Evolutionary conservation across 2,329 filamentous ascomycete species (phyloP).

Genomic region (Beauveria australis): DNA sequence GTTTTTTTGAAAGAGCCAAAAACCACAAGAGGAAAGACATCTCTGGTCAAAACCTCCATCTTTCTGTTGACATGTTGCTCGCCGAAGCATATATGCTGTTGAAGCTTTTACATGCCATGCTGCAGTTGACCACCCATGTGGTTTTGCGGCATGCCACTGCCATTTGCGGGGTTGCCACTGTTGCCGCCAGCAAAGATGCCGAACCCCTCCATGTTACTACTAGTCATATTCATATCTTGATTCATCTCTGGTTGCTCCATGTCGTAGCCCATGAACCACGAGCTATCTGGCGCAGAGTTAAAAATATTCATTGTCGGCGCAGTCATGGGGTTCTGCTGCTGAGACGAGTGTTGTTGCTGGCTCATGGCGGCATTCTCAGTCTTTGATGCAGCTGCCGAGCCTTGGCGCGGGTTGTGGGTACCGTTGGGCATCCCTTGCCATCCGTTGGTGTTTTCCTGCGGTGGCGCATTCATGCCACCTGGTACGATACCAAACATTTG

Average conservation of each 20-base stretch:
- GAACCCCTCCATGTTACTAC: constrained; percentile 41
- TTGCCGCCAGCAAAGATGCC: constrained; percentile 34
- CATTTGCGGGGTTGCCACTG: constrained; percentile 4
- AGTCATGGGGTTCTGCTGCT: constrained; percentile 9
- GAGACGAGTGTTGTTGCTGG: not conserved
- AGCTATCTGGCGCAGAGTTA: constrained; percentile 44
- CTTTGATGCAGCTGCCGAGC: not conserved
- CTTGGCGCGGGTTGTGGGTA: constrained; percentile 17
- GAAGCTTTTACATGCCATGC: constrained; percentile 1
- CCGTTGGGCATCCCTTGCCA: constrained; percentile 35
- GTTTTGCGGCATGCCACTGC: constrained; percentile 4
- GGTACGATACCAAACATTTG: constrained; percentile 58
- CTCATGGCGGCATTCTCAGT: not conserved
- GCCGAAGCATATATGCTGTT: not conserved
- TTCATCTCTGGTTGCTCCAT: constrained; percentile 64
- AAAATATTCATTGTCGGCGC: constrained; percentile 16
- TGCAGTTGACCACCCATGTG: constrained; percentile 8
- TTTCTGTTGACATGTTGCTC: not conserved
- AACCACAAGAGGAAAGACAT: not conserved
- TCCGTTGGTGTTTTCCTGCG: constrained; percentile 21
- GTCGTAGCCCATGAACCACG: constrained; percentile 92
- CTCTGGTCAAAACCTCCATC: not conserved
- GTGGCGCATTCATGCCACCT: constrained; percentile 27
- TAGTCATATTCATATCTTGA: constrained; percentile 36
- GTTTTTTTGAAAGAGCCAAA: not conserved